phyloP scores from a whole-genome alignment of 75 land plant species.

The Sequoia sempervirens region DNA sequence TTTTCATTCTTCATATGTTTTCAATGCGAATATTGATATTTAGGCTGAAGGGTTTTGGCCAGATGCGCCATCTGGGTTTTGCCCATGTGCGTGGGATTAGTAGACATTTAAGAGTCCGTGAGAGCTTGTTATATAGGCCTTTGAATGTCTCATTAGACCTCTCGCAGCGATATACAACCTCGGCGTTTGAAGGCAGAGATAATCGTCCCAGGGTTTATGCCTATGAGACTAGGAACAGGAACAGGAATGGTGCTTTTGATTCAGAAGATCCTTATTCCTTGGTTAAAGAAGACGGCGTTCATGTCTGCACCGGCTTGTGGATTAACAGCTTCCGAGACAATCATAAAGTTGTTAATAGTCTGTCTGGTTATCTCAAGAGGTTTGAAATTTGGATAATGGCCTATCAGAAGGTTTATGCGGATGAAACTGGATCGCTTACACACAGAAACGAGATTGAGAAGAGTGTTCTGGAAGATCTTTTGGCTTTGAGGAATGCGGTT shows the following conservation, averaged over 20 bases:
- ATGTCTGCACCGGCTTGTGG: conserved; percentile 59
- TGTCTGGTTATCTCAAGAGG: conserved; percentile 32
- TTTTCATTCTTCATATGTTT: background rate
- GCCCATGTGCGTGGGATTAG: background rate
- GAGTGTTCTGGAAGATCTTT: conserved; percentile 39
- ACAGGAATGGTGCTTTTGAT: background rate
- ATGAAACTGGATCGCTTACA: conserved; percentile 57
- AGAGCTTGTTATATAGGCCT: background rate
- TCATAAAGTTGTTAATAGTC: conserved; percentile 32
- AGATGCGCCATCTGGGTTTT: background rate
- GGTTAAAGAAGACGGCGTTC: conserved; percentile 47
- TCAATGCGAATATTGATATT: background rate
- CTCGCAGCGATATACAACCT: background rate
- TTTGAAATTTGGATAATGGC: conserved; percentile 75
- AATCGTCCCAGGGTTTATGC: background rate
- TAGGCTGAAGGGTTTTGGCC: background rate
- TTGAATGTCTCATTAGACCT: background rate
- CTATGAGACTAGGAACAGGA: background rate
- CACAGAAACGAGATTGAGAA: conserved; percentile 32
- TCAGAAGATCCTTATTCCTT: conserved; percentile 27
- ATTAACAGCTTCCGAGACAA: conserved; percentile 51
- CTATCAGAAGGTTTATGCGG: conserved; percentile 72
- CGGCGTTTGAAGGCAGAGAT: background rate
- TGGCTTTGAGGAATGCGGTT: conserved; percentile 54
- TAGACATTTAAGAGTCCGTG: background rate